Evolutionary conservation across 352 stramenopile genomes (phyloP).

Genomic region (Thalassiosira exigua): DNA sequence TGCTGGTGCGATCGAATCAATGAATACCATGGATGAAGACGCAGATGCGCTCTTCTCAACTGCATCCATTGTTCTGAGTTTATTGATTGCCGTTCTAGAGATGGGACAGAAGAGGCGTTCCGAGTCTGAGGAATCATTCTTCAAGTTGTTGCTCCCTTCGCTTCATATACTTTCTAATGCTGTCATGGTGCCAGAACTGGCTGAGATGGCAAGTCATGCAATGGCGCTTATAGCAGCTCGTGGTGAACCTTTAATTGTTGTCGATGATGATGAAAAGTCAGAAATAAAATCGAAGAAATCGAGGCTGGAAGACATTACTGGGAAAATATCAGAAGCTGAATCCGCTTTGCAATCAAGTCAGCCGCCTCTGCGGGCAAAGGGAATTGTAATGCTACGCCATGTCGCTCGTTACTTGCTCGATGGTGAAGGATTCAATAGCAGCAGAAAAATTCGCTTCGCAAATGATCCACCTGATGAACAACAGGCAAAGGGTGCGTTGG

Average conservation of each 20-base stretch:
- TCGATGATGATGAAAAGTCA: conserved; percentile 10
- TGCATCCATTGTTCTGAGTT: conserved; percentile 69
- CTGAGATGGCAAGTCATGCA: conserved; percentile 81
- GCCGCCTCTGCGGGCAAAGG: conserved; percentile 71
- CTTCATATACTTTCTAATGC: conserved; percentile 46
- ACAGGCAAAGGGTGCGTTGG: conserved; percentile 10
- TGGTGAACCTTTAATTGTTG: conserved; percentile 13
- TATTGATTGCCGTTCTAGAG: conserved; percentile 79
- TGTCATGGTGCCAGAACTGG: conserved; percentile 53
- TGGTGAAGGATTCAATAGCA: conserved; percentile 6
- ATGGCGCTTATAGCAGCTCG: conserved; percentile 72
- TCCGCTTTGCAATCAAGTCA: conserved; percentile 74
- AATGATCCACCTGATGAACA: background rate
- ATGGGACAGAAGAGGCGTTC: conserved; percentile 66
- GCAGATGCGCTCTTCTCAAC: conserved; percentile 64
- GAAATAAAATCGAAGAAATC: conserved; percentile 10
- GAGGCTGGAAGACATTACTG: conserved; percentile 35
- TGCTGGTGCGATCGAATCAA: conserved; percentile 14
- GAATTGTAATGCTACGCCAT: conserved; percentile 75
- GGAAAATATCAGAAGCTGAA: conserved; percentile 56
- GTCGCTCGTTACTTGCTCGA: conserved; percentile 57
- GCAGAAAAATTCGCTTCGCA: background rate
- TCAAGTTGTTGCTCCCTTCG: conserved; percentile 62
- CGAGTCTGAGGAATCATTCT: conserved; percentile 61
- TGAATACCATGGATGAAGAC: conserved; percentile 8